phyloP scores from a whole-genome alignment of 352 stramenopile species.

The Pythium guiyangense region DNA sequence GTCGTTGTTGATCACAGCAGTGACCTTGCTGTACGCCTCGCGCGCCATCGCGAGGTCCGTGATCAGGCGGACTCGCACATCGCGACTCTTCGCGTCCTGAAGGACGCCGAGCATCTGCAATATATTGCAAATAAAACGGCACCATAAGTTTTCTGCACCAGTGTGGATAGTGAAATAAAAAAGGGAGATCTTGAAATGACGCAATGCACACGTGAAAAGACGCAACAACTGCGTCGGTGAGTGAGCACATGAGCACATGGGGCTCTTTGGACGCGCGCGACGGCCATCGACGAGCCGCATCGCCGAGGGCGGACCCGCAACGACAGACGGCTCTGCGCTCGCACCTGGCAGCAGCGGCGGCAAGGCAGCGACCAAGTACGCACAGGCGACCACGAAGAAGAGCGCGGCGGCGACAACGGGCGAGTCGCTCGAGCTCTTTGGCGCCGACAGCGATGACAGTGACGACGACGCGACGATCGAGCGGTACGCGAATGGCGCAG shows the following conservation, averaged over 20 bases:
- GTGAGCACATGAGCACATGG: constrained; percentile 17
- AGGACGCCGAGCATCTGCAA: too few species aligned
- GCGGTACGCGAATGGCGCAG: constrained; percentile 42
- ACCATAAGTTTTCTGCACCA: too few species aligned
- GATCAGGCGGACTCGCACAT: too few species aligned
- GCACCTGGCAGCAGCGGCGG: too few species aligned
- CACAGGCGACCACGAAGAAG: neutral
- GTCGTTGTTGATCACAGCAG: too few species aligned
- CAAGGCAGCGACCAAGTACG: neutral
- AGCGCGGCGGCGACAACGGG: constrained; percentile 3
- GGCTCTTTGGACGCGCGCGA: constrained; percentile 29
- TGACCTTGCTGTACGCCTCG: too few species aligned
- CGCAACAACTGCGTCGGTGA: neutral
- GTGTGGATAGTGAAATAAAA: too few species aligned
- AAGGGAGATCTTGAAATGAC: too few species aligned
- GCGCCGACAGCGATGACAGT: constrained; percentile 71
- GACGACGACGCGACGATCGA: constrained; percentile 79
- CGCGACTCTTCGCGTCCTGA: too few species aligned
- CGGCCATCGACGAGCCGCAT: constrained; percentile 18
- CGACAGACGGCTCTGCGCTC: constrained; percentile 1
- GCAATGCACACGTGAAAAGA: too few species aligned
- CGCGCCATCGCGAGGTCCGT: too few species aligned
- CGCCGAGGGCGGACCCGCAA: constrained; percentile 25
- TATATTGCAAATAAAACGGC: too few species aligned
- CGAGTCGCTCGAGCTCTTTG: constrained; percentile 57